phyloP scores from a whole-genome alignment of 2,329 filamentous ascomycete genomes.

The Monilinia aucupariae region DNA sequence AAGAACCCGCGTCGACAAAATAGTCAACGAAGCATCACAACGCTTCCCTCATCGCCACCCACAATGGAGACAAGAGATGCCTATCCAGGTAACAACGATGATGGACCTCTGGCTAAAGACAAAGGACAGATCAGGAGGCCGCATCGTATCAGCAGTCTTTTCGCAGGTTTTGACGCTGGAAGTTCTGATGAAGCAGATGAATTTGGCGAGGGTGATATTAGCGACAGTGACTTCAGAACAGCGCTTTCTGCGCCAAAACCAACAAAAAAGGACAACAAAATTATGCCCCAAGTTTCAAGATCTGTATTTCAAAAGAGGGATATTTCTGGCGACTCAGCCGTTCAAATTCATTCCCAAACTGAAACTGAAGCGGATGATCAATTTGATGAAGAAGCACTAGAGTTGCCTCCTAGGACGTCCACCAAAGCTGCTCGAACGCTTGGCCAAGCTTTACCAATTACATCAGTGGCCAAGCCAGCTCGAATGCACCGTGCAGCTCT shows the following conservation, averaged over 20 bases:
- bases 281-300: slow-evolving; percentile 24
- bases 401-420: slow-evolving; percentile 21
- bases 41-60: slow-evolving; percentile 46
- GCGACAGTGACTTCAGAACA: slow-evolving; percentile 63
- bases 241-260: slow-evolving; percentile 59
- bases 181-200: slow-evolving; percentile 64
- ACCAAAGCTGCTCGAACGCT: slow-evolving; percentile 29
- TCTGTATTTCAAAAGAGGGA: slow-evolving; percentile 32
- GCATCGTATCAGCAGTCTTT: slow-evolving; percentile 76
- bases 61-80: slow-evolving; percentile 50
- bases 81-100: slow-evolving; percentile 76
- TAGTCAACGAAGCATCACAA: slow-evolving; percentile 40
- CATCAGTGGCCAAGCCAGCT: slow-evolving; percentile 34
- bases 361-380: slow-evolving; percentile 21
- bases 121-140: slow-evolving; percentile 58
- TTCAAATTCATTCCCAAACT: neutral
- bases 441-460: slow-evolving; percentile 32
- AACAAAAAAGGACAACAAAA: slow-evolving; percentile 20
- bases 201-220: slow-evolving; percentile 55
- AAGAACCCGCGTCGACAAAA: slow-evolving; percentile 55
- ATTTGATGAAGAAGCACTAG: slow-evolving; percentile 25
- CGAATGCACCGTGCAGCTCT: slow-evolving; percentile 73
- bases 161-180: slow-evolving; percentile 72
- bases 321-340: slow-evolving; percentile 22
- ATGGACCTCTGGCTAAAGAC: slow-evolving; percentile 58